A percentile compares a stretch with the other conserved stretches of the same genome.
These are phyloP conservation scores for Pythium inflatum DNA, from an alignment of 352 stramenopile genomes.

Conservation along the genomic window DNA sequence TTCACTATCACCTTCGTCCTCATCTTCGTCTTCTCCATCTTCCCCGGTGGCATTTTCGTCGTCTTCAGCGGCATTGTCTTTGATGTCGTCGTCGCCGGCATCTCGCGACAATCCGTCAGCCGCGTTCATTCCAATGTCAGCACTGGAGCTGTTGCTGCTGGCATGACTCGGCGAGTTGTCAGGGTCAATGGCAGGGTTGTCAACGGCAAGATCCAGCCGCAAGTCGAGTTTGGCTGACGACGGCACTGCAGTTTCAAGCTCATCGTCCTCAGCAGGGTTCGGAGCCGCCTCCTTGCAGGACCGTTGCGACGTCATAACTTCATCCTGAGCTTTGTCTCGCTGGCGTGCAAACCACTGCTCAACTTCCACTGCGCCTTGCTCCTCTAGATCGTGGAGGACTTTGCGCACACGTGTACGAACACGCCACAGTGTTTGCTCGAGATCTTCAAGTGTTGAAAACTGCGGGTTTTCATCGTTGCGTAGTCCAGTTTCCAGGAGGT, in stretches of 20 bases:
- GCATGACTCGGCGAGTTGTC: background rate
- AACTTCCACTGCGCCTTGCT: conserved; percentile 17
- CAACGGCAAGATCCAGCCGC: conserved; percentile 17
- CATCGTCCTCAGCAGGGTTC: background rate
- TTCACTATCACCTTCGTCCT: conserved; percentile 31
- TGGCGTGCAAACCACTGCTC: conserved; percentile 14
- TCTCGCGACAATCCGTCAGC: background rate
- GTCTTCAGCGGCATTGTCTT: background rate
- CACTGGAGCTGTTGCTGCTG: conserved; percentile 1
- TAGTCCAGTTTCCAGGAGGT: conserved; percentile 1
- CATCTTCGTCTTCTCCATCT: conserved; percentile 23
- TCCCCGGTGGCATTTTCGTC: conserved; percentile 16
- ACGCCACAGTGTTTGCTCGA: conserved; percentile 30
- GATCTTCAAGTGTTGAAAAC: conserved; percentile 19
- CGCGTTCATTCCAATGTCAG: background rate
- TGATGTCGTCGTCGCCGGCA: background rate
- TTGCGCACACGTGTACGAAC: conserved; percentile 21
- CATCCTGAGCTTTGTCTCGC: background rate
- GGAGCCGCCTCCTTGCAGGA: background rate
- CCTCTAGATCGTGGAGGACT: conserved; percentile 24
- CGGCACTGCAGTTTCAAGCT: background rate
- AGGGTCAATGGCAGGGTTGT: background rate
- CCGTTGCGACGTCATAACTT: background rate
- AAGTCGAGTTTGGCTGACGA: background rate
- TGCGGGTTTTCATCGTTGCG: conserved; percentile 16